phyloP scores from a whole-genome alignment of 192 early-diverging fungal species.

The Entomortierella chlamydospora region DNA sequence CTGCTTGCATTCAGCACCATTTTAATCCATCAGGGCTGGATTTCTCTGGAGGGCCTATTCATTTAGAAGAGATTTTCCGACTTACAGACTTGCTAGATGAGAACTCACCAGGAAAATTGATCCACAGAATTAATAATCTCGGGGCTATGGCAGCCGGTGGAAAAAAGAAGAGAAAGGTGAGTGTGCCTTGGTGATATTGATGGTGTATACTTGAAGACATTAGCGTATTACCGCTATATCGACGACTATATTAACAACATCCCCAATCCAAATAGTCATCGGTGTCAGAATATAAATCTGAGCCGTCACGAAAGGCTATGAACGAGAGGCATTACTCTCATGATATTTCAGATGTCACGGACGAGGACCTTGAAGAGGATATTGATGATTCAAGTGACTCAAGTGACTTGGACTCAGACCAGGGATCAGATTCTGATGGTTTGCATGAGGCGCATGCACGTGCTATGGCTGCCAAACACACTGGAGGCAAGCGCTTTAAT shows the following conservation, averaged over 20 bases:
- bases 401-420: slow-evolving; percentile 25
- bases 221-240: neutral
- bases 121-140: slow-evolving; percentile 36
- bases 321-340: slow-evolving; percentile 23
- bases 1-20: slow-evolving; percentile 53
- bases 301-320: slow-evolving; percentile 9
- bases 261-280: slow-evolving; percentile 11
- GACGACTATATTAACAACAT: neutral
- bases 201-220: neutral
- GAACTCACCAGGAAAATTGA: slow-evolving; percentile 32
- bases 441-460: slow-evolving; percentile 16
- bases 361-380: slow-evolving; percentile 17
- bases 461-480: slow-evolving; percentile 21
- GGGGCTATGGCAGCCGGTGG: slow-evolving; percentile 28
- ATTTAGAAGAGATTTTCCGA: slow-evolving; percentile 49
- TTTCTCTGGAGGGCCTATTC: slow-evolving; percentile 44
- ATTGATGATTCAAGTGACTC: slow-evolving; percentile 12
- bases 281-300: slow-evolving; percentile 20
- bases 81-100: slow-evolving; percentile 49
- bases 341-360: slow-evolving; percentile 28
- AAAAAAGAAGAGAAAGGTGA: slow-evolving; percentile 54
- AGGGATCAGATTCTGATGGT: slow-evolving; percentile 9
- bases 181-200: neutral
- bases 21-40: slow-evolving; percentile 51
- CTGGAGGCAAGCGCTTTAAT: slow-evolving; percentile 27